Conservation (phyloP, 495 filamentous ascomycete genomes). For the Penicillium riverlandense region DNA sequence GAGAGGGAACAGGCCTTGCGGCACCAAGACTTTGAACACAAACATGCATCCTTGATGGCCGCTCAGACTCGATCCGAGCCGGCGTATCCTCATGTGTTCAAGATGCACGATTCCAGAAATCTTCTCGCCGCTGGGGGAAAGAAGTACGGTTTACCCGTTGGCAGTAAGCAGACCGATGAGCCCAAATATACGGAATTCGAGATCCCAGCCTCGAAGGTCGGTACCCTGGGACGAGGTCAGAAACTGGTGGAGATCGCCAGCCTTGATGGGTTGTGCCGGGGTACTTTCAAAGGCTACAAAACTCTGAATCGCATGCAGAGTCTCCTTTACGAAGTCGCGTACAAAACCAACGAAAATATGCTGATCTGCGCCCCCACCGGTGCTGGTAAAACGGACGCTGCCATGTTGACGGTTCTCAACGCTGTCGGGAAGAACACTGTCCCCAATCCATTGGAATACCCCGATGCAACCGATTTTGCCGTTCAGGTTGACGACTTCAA, state of each 20-base stretch:
- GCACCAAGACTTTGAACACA: constrained; percentile 73
- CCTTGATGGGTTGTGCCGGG: constrained; percentile 81
- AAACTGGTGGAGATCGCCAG: constrained; percentile 71
- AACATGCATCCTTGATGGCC: constrained; percentile 60
- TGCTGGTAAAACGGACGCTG: constrained; percentile 97
- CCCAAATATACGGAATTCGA: constrained; percentile 80
- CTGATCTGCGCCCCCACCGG: constrained; percentile 96
- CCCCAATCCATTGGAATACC: constrained; percentile 71
- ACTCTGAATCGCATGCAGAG: constrained; percentile 96
- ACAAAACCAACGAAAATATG: constrained; percentile 96
- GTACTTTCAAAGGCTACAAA: constrained; percentile 94
- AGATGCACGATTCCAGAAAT: constrained; percentile 72
- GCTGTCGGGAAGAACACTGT: constrained; percentile 75
- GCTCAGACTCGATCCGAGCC: constrained; percentile 51
- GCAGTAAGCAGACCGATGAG: constrained; percentile 52
- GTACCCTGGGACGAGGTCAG: constrained; percentile 58
- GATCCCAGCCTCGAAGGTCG: constrained; percentile 78
- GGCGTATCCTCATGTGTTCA: constrained; percentile 91
- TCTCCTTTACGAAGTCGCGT: constrained; percentile 89
- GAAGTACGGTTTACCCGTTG: constrained; percentile 67
- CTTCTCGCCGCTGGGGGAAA: constrained; percentile 66
- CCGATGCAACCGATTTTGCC: constrained; percentile 63
- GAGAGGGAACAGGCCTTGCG: constrained; percentile 72
- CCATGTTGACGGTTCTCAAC: constrained; percentile 92
- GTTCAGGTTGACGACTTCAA: constrained; percentile 88